Evolutionary conservation across 2,329 filamentous ascomycete genomes (phyloP), one percentile per base, ranked within the genome.

Genomic region (Ilyonectria destructans): DNA sequence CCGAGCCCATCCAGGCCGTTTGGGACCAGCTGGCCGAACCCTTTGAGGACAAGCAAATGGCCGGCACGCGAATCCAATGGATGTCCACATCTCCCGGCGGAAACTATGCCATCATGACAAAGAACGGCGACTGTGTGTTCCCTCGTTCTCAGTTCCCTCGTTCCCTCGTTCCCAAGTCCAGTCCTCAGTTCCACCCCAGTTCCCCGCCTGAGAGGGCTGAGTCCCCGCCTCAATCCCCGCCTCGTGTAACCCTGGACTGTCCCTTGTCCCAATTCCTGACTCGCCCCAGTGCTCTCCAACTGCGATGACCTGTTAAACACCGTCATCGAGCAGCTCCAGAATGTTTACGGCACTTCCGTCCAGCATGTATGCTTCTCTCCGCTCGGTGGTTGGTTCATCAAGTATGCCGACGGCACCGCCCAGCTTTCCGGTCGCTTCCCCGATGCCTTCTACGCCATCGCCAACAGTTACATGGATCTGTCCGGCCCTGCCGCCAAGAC

Each of bases 361-460:
- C 19, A 46, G 8, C 52, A 61, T 17, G 33, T 67, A 29, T 37
- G 26, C 64, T 58, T 69, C 26, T 69, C 63, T 54, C 64, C 67
- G n/a, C 35, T 63, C 4, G 63, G 64, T 4, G 67, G 67, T 21
- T 67, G 67, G 63, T 67, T 69, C 33, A 19, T 64, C n/a, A 57
- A 43, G n/a, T 69, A 64, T 26, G 17, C 6, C n/a, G 57, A 69
- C 45, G 43, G 49, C 17, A 58, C 55, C 5, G 51, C 57, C 43
- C 59, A 67, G 37, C 31, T 69, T 2, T 60, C 49, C 15, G 67
- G 64, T 6, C 40, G 21, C 21, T 67, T 63, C 4, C 56, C 64
- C 10, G 64, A 69, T 56, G 23, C 49, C 45, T 69, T 69, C 35
- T 54, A 58, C 35, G 40, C 45, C 15, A 23, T 67, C 8, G 51